Evolutionary conservation across 2,329 filamentous ascomycete genomes (phyloP), one percentile per base, ranked within the genome.

Genomic region (Botryotinia globosa): DNA sequence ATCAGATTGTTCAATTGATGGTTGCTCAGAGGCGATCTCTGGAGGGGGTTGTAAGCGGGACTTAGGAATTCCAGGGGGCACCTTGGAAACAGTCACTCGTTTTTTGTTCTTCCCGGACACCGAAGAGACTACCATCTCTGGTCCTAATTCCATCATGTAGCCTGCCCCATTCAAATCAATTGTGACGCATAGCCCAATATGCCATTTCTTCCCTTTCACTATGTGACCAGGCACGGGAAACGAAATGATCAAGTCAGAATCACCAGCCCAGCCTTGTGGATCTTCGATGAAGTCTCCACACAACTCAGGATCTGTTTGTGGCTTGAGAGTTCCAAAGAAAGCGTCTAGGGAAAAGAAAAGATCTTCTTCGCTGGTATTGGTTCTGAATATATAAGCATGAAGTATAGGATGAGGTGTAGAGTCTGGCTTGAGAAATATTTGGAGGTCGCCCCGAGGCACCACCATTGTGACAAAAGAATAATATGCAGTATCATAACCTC

Each of bases 51-150:
- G 64, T 39, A 56, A 37, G 20, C 64, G 64, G n/a, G 25, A 25
- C 29, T 54, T 67, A 2, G 45, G 34, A 39, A 67, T 67, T n/a
- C 45, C 32, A 5, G 45, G 64, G 4, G 64, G 32, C 45, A 56
- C 64, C 22, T 67, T 67, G 22, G 64, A 67, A 54, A 67, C 20
- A 54, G 45, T 67, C 12, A 67, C 45, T 22, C 64, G 64, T 4
- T n/a, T 48, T n/a, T 34, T 54, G 25, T 39, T 48, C 42, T 48
- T 65, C 25, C 42, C 42, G 22, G 42, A 34, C 2, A 34, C 42
- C 29, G 18, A 25, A 25, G 2, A 65, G 14, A 65, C 29, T 10
- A 48, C 9, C n/a, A 32, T 14, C 37, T 22, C 18, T 48, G 42
- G 29, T 48, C 29, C 42, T 16, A 34, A 48, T 1, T 48, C 10